Conservation (phyloP, 257 asterid genomes). For the Solanum paucissectum region DNA sequence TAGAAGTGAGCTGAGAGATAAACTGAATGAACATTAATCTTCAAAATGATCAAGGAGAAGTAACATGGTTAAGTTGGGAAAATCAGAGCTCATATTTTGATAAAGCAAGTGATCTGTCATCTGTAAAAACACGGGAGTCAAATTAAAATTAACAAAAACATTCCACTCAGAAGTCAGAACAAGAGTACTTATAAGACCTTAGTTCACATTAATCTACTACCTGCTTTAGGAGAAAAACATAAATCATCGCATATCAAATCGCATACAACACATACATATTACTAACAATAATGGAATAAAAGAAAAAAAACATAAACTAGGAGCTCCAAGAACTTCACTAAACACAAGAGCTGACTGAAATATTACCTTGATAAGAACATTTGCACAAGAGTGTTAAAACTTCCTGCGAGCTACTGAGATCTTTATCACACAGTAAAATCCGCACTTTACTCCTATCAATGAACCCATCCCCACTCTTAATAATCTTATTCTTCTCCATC, state of each 20-base stretch:
- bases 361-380: slow-evolving; percentile 87
- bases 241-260: background rate
- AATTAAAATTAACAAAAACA: background rate
- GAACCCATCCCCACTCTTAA: slow-evolving; percentile 68
- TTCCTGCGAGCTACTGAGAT: slow-evolving; percentile 64
- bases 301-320: background rate
- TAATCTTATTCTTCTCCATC: slow-evolving; percentile 48
- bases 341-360: background rate
- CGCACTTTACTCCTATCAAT: slow-evolving; percentile 88
- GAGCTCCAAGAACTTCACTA: background rate
- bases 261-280: background rate
- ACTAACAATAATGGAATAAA: background rate
- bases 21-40: background rate
- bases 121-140: background rate
- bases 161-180: background rate
- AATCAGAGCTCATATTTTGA: background rate
- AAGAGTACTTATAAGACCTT: background rate
- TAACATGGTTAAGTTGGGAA: background rate
- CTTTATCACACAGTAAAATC: slow-evolving; percentile 83
- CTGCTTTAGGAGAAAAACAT: background rate
- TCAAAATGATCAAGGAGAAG: background rate
- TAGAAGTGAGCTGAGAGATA: background rate
- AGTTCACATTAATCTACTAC: background rate
- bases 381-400: slow-evolving; percentile 59
- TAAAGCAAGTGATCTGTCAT: background rate